These are phyloP conservation scores for Rhizophagus clarus DNA, from an alignment of 192 early-diverging fungal species.

Conservation along the genomic window DNA sequence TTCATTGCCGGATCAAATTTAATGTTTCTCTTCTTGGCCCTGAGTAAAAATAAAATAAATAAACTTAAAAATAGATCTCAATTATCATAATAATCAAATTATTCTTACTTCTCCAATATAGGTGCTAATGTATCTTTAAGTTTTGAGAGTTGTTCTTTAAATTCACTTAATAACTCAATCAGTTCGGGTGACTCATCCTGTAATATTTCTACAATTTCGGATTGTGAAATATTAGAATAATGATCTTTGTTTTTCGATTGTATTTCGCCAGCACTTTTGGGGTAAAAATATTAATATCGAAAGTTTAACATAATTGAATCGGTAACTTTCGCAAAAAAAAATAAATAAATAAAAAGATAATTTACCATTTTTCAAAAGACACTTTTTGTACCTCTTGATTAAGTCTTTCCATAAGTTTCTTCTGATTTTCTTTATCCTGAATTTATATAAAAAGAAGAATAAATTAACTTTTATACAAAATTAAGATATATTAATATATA, in stretches of 20 bases:
- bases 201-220: slow-evolving; percentile 65
- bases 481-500: background rate
- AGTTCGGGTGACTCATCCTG: slow-evolving; percentile 77
- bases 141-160: slow-evolving; percentile 47
- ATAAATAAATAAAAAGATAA: background rate
- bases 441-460: background rate
- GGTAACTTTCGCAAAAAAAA: background rate
- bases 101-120: slow-evolving; percentile 37
- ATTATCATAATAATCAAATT: background rate
- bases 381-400: slow-evolving; percentile 55
- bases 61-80: background rate
- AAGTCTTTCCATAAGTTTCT: slow-evolving; percentile 49
- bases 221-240: slow-evolving; percentile 53
- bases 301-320: too few relatives aligned
- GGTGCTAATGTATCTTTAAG: slow-evolving; percentile 38
- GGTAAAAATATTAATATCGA: background rate
- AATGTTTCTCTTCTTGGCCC: slow-evolving; percentile 27
- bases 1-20: slow-evolving; percentile 36
- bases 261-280: too few relatives aligned
- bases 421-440: slow-evolving; percentile 52
- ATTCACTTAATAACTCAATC: slow-evolving; percentile 66
- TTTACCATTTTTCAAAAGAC: slow-evolving; percentile 43
- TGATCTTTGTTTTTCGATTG: slow-evolving; percentile 33
- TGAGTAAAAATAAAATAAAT: slow-evolving; percentile 18
- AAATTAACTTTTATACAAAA: too few relatives aligned